phyloP scores from a whole-genome alignment of 768 basidiomycete species.

The Leccinum variicolor region DNA sequence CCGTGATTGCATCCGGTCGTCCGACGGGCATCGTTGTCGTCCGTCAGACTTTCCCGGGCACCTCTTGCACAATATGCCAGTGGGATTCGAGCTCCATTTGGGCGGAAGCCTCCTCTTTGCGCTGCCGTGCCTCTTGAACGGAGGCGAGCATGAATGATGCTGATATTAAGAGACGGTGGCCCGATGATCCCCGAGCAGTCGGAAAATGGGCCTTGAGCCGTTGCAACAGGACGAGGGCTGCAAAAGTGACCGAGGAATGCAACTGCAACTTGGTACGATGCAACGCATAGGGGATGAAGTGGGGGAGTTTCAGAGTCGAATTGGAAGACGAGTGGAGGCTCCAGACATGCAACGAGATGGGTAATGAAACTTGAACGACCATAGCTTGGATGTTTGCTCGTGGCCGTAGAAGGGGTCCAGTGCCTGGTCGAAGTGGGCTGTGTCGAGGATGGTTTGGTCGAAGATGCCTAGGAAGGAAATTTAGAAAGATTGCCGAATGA shows the following conservation, averaged over 20 bases:
- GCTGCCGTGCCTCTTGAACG: too few species aligned
- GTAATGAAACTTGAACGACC: constrained; percentile 28
- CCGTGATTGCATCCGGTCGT: too few species aligned
- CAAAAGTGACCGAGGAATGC: constrained; percentile 46
- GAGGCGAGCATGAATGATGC: too few species aligned
- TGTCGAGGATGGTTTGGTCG: constrained; percentile 28
- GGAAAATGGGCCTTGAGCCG: constrained; percentile 71
- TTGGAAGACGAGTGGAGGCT: constrained; percentile 52
- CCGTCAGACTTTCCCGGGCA: too few species aligned
- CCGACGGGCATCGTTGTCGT: too few species aligned
- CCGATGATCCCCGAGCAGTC: constrained; percentile 71
- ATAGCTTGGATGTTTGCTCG: too few species aligned
- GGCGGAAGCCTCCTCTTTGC: too few species aligned
- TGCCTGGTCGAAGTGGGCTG: constrained; percentile 24
- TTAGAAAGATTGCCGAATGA: neutral
- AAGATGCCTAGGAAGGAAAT: constrained; percentile 16
- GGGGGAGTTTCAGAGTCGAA: constrained; percentile 38
- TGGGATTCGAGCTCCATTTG: too few species aligned
- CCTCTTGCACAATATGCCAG: too few species aligned
- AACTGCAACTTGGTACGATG: constrained; percentile 69
- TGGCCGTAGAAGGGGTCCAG: too few species aligned
- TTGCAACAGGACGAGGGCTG: constrained; percentile 47
- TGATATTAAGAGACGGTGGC: constrained; percentile 38
- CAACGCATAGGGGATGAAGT: constrained; percentile 65
- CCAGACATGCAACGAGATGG: constrained; percentile 83